Evolutionary conservation across 129 eudicot genomes (phyloP).

Genomic region (Pittosporum tobira): DNA sequence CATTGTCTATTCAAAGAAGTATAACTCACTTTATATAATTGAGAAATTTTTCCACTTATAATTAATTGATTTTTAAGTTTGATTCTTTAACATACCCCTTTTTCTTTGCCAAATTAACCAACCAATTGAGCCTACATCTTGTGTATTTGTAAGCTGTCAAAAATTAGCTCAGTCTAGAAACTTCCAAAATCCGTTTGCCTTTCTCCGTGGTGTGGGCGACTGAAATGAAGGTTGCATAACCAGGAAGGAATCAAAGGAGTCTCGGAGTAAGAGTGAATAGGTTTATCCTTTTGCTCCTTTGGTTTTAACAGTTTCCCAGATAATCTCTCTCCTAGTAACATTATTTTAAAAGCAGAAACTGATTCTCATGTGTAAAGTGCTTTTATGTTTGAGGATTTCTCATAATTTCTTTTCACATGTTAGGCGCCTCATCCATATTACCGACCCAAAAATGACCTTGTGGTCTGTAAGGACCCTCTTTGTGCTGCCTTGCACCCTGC

Average conservation of each 20-base stretch:
- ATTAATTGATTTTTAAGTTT: too few species aligned
- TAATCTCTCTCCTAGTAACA: neutral
- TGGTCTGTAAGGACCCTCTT: slow-evolving; percentile 69
- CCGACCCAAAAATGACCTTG: slow-evolving; percentile 69
- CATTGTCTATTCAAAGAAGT: too few species aligned
- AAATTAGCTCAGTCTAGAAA: neutral
- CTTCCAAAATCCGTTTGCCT: too few species aligned
- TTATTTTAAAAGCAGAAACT: too few species aligned
- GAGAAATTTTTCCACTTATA: too few species aligned
- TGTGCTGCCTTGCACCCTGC: slow-evolving; percentile 72
- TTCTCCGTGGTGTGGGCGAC: neutral
- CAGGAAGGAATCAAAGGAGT: neutral
- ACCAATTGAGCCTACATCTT: neutral
- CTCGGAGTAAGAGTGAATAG: too few species aligned
- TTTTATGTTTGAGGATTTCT: neutral
- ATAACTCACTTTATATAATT: too few species aligned
- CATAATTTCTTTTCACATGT: slow-evolving; percentile 4
- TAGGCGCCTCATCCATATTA: slow-evolving; percentile 87
- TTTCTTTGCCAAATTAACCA: neutral
- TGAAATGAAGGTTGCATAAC: neutral
- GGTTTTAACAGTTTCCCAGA: neutral
- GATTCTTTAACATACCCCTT: too few species aligned
- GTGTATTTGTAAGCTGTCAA: neutral
- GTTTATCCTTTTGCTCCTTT: too few species aligned
- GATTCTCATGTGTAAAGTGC: neutral